Percentiles rank a stretch among this genome's conserved stretches.
phyloP scores from a whole-genome alignment of 192 early-diverging fungal genomes.

The Funneliformis mosseae region DNA sequence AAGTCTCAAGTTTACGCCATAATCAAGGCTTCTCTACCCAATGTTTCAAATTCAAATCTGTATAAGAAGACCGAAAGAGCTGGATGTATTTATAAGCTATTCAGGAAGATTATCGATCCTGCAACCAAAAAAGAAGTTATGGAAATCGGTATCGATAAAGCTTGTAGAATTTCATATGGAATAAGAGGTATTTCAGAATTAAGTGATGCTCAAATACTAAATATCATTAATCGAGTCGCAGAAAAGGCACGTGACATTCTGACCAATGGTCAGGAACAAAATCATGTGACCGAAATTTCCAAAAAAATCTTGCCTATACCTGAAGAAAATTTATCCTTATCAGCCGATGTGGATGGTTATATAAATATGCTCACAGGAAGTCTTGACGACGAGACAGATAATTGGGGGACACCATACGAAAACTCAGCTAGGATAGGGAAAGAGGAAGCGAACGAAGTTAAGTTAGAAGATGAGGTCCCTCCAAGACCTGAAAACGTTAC shows the following conservation, averaged over 20 bases:
- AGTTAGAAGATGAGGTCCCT: no score
- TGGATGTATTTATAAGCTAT: not conserved
- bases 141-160: not conserved
- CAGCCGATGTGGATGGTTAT: no score
- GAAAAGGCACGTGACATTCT: not conserved
- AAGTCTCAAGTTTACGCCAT: not conserved
- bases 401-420: no score
- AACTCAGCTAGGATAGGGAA: no score
- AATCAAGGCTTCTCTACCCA: not conserved
- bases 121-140: not conserved
- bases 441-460: no score
- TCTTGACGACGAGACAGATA: no score
- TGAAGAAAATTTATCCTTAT: no score
- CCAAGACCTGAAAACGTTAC: no score
- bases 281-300: not conserved
- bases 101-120: not conserved
- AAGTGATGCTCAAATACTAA: not conserved
- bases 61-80: not conserved
- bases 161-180: conserved; percentile 1
- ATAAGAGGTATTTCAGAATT: not conserved
- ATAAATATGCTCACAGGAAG: no score
- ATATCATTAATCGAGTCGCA: not conserved
- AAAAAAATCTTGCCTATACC: no score
- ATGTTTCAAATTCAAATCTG: not conserved
- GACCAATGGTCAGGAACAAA: not conserved